Evolutionary conservation across 306 rosid species (phyloP), one percentile per base, ranked within the genome.

Genomic region (Gleditsia sinensis): DNA sequence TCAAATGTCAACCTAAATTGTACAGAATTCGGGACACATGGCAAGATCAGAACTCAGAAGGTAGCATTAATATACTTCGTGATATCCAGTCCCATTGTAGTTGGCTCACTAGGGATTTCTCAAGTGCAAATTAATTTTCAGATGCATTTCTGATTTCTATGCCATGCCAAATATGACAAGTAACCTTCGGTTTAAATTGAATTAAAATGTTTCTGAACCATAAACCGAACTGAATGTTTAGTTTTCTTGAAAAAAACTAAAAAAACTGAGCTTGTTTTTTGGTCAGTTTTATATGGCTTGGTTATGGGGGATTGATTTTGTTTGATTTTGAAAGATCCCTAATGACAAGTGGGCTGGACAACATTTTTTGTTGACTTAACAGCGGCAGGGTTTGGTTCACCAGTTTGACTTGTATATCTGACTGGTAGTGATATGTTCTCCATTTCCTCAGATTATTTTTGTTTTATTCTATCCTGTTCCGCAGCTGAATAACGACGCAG

Each of bases 401-500:
- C 10, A 8, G 48, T 34, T 33, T 62, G 46, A 62, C 49, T 36
- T 36, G 30, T 36, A 5, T 37, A 37, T 39, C 46, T 60, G n/a
- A 13, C 46, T 60, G n/a, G n/a, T 20, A 2, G 30, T 20, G 68
- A 14, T 36, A n/a, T 36, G 49, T 62, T 16, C 23, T 19, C 58
- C 4, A 60, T 40, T 1, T 9, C 32, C 16, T 3, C 14, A 53
- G 25, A 24, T 53, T 17, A 49, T 17, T 49, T 17, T 39, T 54
- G 19, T 9, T 1, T 17, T 3, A 12, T 65, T 66, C 20, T 5
- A 9, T 63, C 62, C 53, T 72, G 69, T 75, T 85, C 65, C 81
- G 87, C 96, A 94, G 97, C 99, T 94, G 36, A 90, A 88, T 49
- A 94, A 94, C 40, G 97, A 94, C 53, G 87, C 80, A 0, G 99